These are phyloP conservation scores for Aegilops bicornis DNA, from an alignment of 176 grass and related monocot species.

Conservation along the genomic window DNA sequence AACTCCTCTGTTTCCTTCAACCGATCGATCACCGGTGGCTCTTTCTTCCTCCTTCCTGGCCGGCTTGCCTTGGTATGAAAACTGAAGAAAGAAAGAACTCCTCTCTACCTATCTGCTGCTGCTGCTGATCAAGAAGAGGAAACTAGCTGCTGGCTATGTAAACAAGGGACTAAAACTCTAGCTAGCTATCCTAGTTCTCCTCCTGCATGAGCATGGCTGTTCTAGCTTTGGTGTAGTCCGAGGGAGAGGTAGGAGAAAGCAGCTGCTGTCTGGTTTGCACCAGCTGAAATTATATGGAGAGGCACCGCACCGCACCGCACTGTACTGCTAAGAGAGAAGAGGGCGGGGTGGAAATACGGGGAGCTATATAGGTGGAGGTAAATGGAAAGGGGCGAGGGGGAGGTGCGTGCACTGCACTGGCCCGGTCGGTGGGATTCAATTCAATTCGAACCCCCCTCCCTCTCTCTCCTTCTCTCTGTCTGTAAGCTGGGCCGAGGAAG, in stretches of 20 bases:
- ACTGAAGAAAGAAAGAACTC: neutral
- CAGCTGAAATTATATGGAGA: constrained; percentile 35
- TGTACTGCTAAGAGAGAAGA: constrained; percentile 23
- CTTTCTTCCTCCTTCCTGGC: neutral
- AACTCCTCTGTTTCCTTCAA: neutral
- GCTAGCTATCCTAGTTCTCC: constrained; percentile 7
- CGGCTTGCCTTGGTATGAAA: neutral
- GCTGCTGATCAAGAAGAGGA: constrained; percentile 30
- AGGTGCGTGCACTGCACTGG: neutral
- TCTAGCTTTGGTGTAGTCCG: neutral
- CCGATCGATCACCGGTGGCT: neutral
- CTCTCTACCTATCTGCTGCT: constrained; percentile 16
- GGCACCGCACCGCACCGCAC: neutral
- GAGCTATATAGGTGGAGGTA: constrained; percentile 64
- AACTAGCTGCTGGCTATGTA: constrained; percentile 25
- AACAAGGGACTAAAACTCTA: constrained; percentile 20
- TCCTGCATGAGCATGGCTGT: constrained; percentile 28
- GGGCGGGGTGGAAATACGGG: constrained; percentile 20
- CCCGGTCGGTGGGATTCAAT: constrained; percentile 47
- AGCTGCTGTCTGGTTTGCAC: constrained; percentile 19
- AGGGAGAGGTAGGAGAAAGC: neutral
- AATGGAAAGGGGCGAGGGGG: constrained; percentile 26
- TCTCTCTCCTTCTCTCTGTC: too few species aligned
- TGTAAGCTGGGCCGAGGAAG: neutral
- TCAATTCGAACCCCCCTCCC: neutral